Evolutionary conservation across 83 land plant genomes (phyloP).

Genomic region (Thuja plicata): DNA sequence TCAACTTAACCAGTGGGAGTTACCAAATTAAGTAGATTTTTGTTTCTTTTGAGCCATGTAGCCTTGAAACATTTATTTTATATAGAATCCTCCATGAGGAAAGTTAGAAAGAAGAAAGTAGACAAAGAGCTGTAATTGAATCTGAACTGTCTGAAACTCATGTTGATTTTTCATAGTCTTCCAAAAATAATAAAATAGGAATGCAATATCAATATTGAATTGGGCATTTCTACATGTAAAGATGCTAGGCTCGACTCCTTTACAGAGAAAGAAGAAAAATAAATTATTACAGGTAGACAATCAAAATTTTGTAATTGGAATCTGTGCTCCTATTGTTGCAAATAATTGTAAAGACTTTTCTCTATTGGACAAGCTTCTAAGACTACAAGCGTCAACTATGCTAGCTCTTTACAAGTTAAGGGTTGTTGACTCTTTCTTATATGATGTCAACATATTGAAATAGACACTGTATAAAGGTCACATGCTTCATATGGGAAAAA

Average conservation of each 20-base stretch:
- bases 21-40: constrained; percentile 68
- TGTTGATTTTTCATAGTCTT: constrained; percentile 7
- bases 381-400: constrained; percentile 86
- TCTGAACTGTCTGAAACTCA: constrained; percentile 18
- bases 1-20: constrained; percentile 41
- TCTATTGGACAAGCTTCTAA: constrained; percentile 87
- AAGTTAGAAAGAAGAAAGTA: constrained; percentile 76
- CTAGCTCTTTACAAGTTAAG: constrained; percentile 70
- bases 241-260: constrained; percentile 79
- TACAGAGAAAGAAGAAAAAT: constrained; percentile 79
- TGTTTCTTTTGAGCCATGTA: constrained; percentile 75
- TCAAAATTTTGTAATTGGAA: constrained; percentile 61
- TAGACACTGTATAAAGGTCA: no score
- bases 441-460: no score
- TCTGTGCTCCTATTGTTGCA: constrained; percentile 83
- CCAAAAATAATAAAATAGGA: constrained; percentile 49
- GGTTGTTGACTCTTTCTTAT: no score
- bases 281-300: constrained; percentile 71
- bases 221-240: constrained; percentile 91
- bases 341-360: constrained; percentile 78
- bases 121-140: constrained; percentile 48
- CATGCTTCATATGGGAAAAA: no score
- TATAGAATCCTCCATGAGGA: constrained; percentile 75
- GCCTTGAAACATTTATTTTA: constrained; percentile 87
- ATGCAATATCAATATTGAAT: constrained; percentile 75